Evolutionary conservation across 2,329 filamentous ascomycete genomes (phyloP).

Genomic region (Colletotrichum orchidophilum): DNA sequence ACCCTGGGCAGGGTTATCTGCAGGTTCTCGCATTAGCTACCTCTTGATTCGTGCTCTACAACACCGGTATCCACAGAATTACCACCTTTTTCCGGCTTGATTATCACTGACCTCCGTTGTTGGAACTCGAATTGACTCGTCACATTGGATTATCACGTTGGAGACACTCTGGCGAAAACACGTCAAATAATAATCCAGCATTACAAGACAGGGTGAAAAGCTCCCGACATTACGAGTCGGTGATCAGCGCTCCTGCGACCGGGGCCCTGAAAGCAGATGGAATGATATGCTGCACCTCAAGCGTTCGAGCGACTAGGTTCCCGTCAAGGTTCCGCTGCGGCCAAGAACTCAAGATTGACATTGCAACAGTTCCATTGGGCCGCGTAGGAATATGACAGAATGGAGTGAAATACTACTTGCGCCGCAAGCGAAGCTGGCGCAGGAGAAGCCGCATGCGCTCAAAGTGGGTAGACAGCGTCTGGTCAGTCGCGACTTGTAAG

Average conservation of each 20-base stretch:
- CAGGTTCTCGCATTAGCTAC: neutral
- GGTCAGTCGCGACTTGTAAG: neutral
- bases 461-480: neutral
- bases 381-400: neutral
- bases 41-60: neutral
- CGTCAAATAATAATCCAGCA: neutral
- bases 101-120: neutral
- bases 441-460: neutral
- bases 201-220: neutral
- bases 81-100: neutral
- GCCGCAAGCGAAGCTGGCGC: too few species aligned
- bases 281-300: neutral
- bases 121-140: conserved; percentile 4
- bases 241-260: neutral
- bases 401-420: neutral
- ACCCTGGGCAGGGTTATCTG: neutral
- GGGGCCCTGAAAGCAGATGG: neutral
- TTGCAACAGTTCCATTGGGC: neutral
- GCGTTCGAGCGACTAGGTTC: neutral
- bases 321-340: neutral
- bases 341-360: neutral
- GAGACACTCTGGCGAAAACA: neutral
- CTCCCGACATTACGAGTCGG: neutral
- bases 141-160: neutral
- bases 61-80: neutral